These are phyloP conservation scores for Carex pumila DNA, from an alignment of 176 grass and related monocot genomes.

Conservation along the genomic window DNA sequence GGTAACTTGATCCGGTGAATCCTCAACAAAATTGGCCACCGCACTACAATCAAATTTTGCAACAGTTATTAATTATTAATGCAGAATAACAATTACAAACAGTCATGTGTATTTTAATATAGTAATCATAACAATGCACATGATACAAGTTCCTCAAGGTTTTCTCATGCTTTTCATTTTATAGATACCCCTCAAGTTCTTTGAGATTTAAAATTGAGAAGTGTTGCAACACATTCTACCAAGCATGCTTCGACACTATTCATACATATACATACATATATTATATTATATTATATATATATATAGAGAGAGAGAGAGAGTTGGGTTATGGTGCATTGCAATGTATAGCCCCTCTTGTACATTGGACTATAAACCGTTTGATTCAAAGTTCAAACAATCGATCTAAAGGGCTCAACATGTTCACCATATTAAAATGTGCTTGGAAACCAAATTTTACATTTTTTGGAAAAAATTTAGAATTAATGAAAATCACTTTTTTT, in stretches of 20 bases:
- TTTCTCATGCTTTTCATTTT: not conserved
- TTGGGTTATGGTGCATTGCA: no score
- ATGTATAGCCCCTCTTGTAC: no score
- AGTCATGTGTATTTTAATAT: not conserved
- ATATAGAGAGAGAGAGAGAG: no score
- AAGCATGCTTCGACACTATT: not conserved
- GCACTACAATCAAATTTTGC: constrained; percentile 33
- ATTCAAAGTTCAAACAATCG: no score
- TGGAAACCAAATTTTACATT: no score
- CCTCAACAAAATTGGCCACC: constrained; percentile 57
- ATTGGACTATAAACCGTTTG: no score
- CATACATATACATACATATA: not conserved
- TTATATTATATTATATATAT: no score
- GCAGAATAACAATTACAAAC: not conserved
- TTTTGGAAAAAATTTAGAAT: no score
- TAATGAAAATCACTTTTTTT: no score
- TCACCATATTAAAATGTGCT: no score
- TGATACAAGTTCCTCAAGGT: not conserved
- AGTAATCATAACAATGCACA: not conserved
- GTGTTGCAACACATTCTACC: not conserved
- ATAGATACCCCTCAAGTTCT: not conserved
- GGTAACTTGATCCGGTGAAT: constrained; percentile 54
- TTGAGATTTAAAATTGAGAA: not conserved
- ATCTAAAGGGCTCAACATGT: no score
- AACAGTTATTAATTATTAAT: not conserved